These are phyloP conservation scores for Candida xyloterini DNA, from an alignment of 805 yeast genomes.

Conservation along the genomic window DNA sequence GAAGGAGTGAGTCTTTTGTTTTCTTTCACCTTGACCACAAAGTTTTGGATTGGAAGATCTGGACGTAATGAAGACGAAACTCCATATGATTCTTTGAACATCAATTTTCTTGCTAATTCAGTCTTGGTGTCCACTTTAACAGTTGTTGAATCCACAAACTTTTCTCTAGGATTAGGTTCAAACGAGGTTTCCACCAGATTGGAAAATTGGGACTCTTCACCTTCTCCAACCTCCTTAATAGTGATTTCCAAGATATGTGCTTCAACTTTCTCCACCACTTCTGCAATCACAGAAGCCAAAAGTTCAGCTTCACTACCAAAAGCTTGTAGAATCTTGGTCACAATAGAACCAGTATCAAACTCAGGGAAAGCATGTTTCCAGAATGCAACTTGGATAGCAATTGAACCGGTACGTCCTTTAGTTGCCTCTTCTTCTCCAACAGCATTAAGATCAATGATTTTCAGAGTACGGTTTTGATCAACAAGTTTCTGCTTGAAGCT, in stretches of 20 bases:
- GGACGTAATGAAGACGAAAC: slow-evolving; percentile 70
- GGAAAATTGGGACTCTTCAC: slow-evolving; percentile 38
- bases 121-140: slow-evolving; percentile 34
- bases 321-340: slow-evolving; percentile 74
- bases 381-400: slow-evolving; percentile 76
- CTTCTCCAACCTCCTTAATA: slow-evolving; percentile 33
- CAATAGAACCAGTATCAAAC: slow-evolving; percentile 56
- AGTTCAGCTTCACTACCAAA: slow-evolving; percentile 81
- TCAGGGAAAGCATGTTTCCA: slow-evolving; percentile 70
- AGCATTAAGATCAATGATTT: slow-evolving; percentile 57
- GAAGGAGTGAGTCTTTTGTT: slow-evolving; percentile 88
- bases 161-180: slow-evolving; percentile 57
- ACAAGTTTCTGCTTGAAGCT: slow-evolving; percentile 52
- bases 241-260: slow-evolving; percentile 42
- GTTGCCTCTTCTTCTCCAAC: slow-evolving; percentile 69
- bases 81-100: slow-evolving; percentile 78
- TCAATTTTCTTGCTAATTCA: slow-evolving; percentile 64
- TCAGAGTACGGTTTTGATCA: slow-evolving; percentile 49
- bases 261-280: slow-evolving; percentile 57
- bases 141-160: slow-evolving; percentile 40
- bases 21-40: slow-evolving; percentile 84
- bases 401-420: slow-evolving; percentile 68
- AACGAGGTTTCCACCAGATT: slow-evolving; percentile 66
- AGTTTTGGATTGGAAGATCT: slow-evolving; percentile 81
- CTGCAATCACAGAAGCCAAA: slow-evolving; percentile 67